Evolutionary conservation across 1,284 basidiomycete species (phyloP), one percentile per base, ranked within the genome.

Genomic region (Cutaneotrichosporon cavernicola): DNA sequence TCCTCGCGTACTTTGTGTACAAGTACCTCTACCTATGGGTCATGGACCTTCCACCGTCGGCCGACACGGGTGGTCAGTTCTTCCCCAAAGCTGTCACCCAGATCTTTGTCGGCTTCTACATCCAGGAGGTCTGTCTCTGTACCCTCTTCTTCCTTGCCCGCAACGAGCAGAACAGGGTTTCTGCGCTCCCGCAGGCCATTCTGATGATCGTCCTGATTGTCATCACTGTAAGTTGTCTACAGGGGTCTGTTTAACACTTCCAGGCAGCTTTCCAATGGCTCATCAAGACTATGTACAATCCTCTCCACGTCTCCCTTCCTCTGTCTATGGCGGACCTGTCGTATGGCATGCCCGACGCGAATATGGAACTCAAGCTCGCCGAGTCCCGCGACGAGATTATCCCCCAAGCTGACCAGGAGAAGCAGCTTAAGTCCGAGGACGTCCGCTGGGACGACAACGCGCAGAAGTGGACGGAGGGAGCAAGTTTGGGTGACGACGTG

Each of bases 1-100:
- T 90, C 78, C 80, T 90, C 50, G 91, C 92, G 79, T 97, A 90
- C 80, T 81, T 87, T 66, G 81, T 92, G 40, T 95, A 90, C 85
- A 97, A 97, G 81, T 96, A 93, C 74, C 85, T 91, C 31, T 94
- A 91, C 84, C 82, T 90, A 56, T 94, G 88, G 85, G 77, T 80
- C 46, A 87, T 89, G 74, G 89, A 93, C 69, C 89, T 90, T 75
- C 87, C 88, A 16, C 81, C 86, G 0, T 81, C 85, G 4, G 83
- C 81, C 58, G 96, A 99, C 70, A 98, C 96, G 0, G 95, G 93
- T 32, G 96, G 96, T 0, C 80, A 91, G 57, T 98, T 98, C 85
- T 98, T 96, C 84, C 94, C 94, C 53, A 92, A 90, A 80, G 96
- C 97, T 1, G 87, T 99, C 52, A 87, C 90, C 61, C 95, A 97